A percentile compares a stretch with the other conserved stretches of the same genome.
These are phyloP conservation scores for Aristolochia contorta DNA, from an alignment of 164 flowering plant genomes.

Conservation along the genomic window DNA sequence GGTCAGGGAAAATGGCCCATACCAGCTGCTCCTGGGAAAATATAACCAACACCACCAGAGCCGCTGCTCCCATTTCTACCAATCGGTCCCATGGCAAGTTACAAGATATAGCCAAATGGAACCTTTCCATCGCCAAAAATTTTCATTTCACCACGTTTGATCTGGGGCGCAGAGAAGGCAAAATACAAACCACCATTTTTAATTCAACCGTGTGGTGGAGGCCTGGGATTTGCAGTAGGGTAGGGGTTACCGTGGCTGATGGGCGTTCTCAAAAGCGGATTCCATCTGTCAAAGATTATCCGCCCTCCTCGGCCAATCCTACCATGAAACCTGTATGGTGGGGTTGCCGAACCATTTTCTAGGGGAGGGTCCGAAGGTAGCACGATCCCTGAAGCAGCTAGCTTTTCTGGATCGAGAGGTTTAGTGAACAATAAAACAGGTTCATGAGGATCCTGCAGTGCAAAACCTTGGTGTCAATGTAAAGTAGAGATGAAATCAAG, in stretches of 20 bases:
- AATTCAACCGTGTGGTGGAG: slow-evolving; percentile 23
- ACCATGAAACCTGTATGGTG: slow-evolving; percentile 44
- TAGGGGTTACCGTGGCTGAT: slow-evolving; percentile 37
- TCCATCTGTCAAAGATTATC: slow-evolving; percentile 86
- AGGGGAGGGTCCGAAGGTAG: slow-evolving; percentile 45
- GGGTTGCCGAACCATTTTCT: slow-evolving; percentile 26
- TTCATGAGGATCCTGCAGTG: slow-evolving; percentile 78
- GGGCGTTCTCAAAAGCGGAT: slow-evolving; percentile 53
- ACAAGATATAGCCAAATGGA: background rate
- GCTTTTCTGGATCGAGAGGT: slow-evolving; percentile 65
- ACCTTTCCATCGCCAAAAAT: background rate
- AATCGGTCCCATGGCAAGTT: background rate
- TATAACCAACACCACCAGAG: too few relatives aligned
- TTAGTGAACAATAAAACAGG: slow-evolving; percentile 77
- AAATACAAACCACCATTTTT: background rate
- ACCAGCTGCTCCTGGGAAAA: too few relatives aligned
- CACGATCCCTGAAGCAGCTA: slow-evolving; percentile 70
- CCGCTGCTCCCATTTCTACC: too few relatives aligned
- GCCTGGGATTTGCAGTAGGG: slow-evolving; percentile 32
- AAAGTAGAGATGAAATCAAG: background rate
- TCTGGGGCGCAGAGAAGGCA: background rate
- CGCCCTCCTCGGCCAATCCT: slow-evolving; percentile 96
- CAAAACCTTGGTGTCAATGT: background rate
- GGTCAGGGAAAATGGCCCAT: too few relatives aligned
- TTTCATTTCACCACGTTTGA: background rate